A percentile compares a stretch with the other conserved stretches of the same genome.
phyloP scores from a whole-genome alignment of 169 alveolate genomes.

The Miamiensis avidus region DNA sequence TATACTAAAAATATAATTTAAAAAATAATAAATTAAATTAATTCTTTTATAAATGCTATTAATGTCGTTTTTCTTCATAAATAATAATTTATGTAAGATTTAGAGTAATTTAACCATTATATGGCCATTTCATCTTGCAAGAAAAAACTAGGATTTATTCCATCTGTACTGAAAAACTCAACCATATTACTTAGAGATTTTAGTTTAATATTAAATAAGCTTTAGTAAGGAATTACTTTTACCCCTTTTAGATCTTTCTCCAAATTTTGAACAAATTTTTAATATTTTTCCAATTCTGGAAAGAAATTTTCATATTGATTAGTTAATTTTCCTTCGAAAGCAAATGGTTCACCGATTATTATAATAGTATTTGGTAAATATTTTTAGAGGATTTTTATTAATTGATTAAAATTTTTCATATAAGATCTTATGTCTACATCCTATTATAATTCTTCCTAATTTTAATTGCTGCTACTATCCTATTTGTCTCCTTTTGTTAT shows the following conservation, averaged over 20 bases:
- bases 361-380: not conserved
- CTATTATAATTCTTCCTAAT: no score
- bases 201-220: not conserved
- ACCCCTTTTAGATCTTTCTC: no score
- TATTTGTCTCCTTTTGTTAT: no score
- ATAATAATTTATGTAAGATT: no score
- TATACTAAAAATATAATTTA: no score
- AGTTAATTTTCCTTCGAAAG: not conserved
- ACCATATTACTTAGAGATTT: not conserved
- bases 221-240: not conserved
- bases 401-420: not conserved
- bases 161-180: not conserved
- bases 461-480: no score
- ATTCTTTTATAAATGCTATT: no score
- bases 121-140: not conserved
- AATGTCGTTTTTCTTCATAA: no score
- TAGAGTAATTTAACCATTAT: no score
- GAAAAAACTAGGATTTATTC: not conserved
- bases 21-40: no score
- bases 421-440: no score
- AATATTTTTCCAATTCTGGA: not conserved
- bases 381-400: no score
- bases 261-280: not conserved
- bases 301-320: not conserved
- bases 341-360: not conserved